A percentile compares a stretch with the other conserved stretches of the same genome.
Conservation (phyloP, 495 filamentous ascomycete genomes). For the Aspergillus campestris region DNA sequence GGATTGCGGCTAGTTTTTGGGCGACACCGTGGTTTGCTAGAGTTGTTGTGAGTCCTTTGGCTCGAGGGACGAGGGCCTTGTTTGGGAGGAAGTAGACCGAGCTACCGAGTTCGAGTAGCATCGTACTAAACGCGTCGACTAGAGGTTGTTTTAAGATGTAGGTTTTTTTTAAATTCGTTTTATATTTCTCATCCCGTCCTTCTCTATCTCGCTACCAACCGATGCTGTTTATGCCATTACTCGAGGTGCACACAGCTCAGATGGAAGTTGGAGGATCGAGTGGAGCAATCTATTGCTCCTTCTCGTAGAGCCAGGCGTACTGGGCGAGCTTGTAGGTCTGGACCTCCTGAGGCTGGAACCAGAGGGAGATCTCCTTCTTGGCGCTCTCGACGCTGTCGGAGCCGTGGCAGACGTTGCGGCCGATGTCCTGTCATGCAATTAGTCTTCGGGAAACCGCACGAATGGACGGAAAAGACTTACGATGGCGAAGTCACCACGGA, state of each 20-base stretch:
- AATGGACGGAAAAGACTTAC: conserved; percentile 24
- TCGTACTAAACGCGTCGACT: too few species aligned
- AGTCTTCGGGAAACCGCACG: not conserved
- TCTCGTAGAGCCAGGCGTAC: conserved; percentile 95
- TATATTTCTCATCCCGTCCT: conserved; percentile 22
- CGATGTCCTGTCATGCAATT: conserved; percentile 56
- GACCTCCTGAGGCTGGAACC: conserved; percentile 85
- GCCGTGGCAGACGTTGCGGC: conserved; percentile 99
- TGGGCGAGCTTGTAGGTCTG: conserved; percentile 69
- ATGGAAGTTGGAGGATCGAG: conserved; percentile 9
- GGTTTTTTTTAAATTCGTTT: conserved; percentile 8
- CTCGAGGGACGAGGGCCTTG: conserved; percentile 24
- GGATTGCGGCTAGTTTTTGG: conserved; percentile 73
- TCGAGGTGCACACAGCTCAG: conserved; percentile 10
- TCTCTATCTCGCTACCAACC: conserved; percentile 12
- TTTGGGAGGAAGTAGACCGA: conserved; percentile 24
- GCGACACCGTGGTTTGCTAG: conserved; percentile 92
- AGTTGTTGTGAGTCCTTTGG: conserved; percentile 44
- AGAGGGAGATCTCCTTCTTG: conserved; percentile 98
- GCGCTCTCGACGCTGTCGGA: conserved; percentile 97
- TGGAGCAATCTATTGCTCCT: conserved; percentile 40
- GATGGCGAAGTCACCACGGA: conserved; percentile 79
- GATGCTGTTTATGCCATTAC: conserved; percentile 14
- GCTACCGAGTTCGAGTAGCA: too few species aligned
- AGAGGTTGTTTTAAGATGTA: too few species aligned